Evolutionary conservation across 2,329 filamentous ascomycete species (phyloP).

Genomic region (Apiospora kogelbergensis): DNA sequence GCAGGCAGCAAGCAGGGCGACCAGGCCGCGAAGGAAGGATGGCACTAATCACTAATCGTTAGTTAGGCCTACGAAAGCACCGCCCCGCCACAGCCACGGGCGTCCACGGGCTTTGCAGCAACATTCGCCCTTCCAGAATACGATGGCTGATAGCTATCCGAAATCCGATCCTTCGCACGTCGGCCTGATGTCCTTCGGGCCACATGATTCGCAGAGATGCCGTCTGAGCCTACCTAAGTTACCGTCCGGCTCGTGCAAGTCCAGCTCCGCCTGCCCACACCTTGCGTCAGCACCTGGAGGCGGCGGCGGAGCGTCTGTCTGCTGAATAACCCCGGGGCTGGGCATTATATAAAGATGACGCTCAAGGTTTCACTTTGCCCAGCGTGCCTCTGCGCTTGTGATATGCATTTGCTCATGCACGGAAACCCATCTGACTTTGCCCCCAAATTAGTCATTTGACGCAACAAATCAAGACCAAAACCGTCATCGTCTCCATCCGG

Average conservation of each 20-base stretch:
- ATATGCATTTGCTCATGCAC: background rate
- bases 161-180: background rate
- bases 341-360: slow-evolving; percentile 2
- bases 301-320: background rate
- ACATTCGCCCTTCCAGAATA: background rate
- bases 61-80: background rate
- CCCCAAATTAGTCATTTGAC: background rate
- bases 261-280: background rate
- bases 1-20: background rate
- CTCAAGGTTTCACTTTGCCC: background rate
- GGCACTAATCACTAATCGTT: background rate
- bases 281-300: slow-evolving; percentile 2
- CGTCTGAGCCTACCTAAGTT: background rate
- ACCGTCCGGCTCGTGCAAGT: background rate
- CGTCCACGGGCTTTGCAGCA: background rate
- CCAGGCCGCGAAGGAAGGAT: background rate
- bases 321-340: slow-evolving; percentile 1
- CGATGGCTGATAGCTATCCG: background rate
- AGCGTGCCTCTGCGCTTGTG: background rate
- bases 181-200: background rate
- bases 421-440: background rate
- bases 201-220: background rate
- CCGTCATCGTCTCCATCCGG: background rate
- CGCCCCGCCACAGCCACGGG: slow-evolving; percentile 3
- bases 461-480: background rate